phyloP scores from a whole-genome alignment of 164 flowering plant species.

The Piper betle region DNA sequence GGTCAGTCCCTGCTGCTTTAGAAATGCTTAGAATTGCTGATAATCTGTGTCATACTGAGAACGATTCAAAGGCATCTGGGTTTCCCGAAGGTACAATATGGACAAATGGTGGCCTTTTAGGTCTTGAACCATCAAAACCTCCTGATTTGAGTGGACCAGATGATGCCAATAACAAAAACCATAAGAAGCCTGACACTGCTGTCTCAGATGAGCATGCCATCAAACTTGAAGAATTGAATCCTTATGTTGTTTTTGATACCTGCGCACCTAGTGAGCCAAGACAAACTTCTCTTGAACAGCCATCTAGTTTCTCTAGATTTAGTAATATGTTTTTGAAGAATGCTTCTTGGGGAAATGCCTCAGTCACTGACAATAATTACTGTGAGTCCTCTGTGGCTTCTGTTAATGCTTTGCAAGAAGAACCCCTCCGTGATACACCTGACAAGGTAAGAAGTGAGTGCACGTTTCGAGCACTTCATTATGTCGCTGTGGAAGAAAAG shows the following conservation, averaged over 20 bases:
- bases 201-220: conserved; percentile 15
- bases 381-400: not conserved
- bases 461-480: not conserved
- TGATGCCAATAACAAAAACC: conserved; percentile 9
- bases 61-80: conserved; percentile 20
- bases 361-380: not conserved
- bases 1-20: conserved; percentile 10
- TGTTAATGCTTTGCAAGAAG: not conserved
- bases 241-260: conserved; percentile 9
- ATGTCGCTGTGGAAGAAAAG: not conserved
- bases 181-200: conserved; percentile 7
- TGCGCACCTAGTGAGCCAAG: conserved; percentile 10
- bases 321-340: conserved; percentile 24
- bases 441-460: not conserved
- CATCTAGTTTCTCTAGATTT: conserved; percentile 27
- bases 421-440: not conserved
- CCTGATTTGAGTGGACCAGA: conserved; percentile 32
- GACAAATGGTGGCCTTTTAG: conserved; percentile 90
- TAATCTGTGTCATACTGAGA: conserved; percentile 15
- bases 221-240: conserved; percentile 10
- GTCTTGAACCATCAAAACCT: conserved; percentile 91
- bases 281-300: conserved; percentile 15
- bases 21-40: conserved; percentile 9
- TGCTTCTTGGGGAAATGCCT: conserved; percentile 31
- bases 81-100: conserved; percentile 36